A percentile compares a stretch with the other conserved stretches of the same genome.
Conservation (phyloP, 2,329 filamentous ascomycete genomes). For the Botrytis sinoallii region DNA sequence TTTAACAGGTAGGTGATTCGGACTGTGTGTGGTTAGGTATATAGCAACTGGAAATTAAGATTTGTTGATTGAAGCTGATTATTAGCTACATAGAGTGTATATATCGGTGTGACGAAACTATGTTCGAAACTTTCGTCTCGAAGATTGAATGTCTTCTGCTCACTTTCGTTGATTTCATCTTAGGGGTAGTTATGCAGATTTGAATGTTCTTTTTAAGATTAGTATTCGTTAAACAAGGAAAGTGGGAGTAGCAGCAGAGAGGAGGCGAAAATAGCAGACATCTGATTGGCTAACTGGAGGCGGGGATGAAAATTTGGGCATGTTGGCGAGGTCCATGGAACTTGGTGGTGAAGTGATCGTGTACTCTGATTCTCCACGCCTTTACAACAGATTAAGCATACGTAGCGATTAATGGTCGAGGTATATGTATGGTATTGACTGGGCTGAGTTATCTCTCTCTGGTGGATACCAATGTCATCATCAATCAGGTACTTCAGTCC, state of each 20-base stretch:
- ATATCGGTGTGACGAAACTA: too few relatives aligned
- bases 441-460: not conserved
- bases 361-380: not conserved
- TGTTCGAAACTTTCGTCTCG: too few relatives aligned
- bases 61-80: too few relatives aligned
- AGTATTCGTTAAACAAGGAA: not conserved
- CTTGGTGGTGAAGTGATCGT: not conserved
- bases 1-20: too few relatives aligned
- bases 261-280: fast-evolving
- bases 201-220: not conserved
- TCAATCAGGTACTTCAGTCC: not conserved
- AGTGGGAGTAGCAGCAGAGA: too few relatives aligned
- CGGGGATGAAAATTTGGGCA: not conserved
- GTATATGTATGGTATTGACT: not conserved
- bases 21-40: too few relatives aligned
- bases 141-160: too few relatives aligned
- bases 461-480: not conserved
- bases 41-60: too few relatives aligned
- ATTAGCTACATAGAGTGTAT: too few relatives aligned
- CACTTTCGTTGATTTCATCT: too few relatives aligned
- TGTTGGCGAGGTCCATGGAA: not conserved
- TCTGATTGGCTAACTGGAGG: not conserved
- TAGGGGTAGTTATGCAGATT: too few relatives aligned
- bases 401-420: not conserved
- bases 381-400: not conserved